These are phyloP conservation scores for Laburnicola sp. DNA, from an alignment of 2,329 filamentous ascomycete genomes.

Conservation along the genomic window DNA sequence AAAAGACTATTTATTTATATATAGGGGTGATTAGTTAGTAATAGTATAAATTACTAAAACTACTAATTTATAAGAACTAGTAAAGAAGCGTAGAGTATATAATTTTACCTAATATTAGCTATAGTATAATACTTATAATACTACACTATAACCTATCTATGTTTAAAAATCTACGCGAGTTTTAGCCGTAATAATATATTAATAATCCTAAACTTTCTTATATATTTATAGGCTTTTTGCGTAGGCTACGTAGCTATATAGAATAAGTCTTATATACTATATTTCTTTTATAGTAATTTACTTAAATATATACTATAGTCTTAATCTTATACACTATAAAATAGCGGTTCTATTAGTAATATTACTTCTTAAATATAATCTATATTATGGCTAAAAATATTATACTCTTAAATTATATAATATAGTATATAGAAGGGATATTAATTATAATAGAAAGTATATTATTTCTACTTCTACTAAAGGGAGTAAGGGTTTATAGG, in stretches of 20 bases:
- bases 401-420: constrained; percentile 3
- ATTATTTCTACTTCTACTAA: background rate
- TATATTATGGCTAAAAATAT: background rate
- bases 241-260: background rate
- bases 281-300: background rate
- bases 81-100: background rate
- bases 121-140: background rate
- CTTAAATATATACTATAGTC: background rate
- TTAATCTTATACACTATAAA: constrained; percentile 1
- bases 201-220: background rate
- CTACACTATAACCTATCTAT: background rate
- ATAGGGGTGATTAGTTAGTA: background rate
- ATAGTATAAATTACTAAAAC: background rate
- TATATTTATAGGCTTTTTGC: background rate
- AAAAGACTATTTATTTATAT: background rate
- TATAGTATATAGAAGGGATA: background rate
- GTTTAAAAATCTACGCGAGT: background rate
- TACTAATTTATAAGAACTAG: background rate
- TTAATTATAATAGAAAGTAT: constrained; percentile 1
- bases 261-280: background rate
- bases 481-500: constrained; percentile 1
- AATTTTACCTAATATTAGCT: background rate
- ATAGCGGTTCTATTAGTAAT: background rate
- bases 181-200: constrained; percentile 1
- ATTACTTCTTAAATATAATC: constrained; percentile 2